Base-by-base conservation (phyloP, 208 protist genomes). In the Trypanosoma grayi region DNA sequence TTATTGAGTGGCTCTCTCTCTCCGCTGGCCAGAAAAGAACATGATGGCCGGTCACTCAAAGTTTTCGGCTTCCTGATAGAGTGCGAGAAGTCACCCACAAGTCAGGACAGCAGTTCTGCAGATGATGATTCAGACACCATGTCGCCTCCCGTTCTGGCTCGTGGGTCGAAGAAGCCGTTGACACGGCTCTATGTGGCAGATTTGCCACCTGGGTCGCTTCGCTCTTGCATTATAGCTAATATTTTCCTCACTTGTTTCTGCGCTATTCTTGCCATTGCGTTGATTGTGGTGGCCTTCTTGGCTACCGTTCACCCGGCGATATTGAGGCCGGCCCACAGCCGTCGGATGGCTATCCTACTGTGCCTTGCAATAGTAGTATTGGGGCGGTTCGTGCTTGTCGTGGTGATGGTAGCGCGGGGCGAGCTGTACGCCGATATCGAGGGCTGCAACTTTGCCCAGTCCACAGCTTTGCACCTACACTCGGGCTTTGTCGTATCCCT, bases 1-100 rank as follows among this genome's bases (percentile, higher is more conserved):
- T 64, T 82, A 9, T 33, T 84, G 24, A 80, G 69, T 28, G 82
- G 77, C 58, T 10, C 79, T 0, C 53, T 87, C 13, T 69, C 71
- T 14, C 81, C 81, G 1, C 55, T 87, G 18, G 66, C 68, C 7
- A 41, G 60, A 11, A 65, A 60, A 39, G 56, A 60, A 18, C 50
- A 66, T 27, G 52, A 55, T 34, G 60, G 52, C 8, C 57, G 57
- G 8, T 48, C 44, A 5, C 50, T 87, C 11, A 33, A n/a, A 18
- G 47, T 79, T 9, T 83, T 71, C 31, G 73, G 73, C 5, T 72
- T 87, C 18, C 30, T 60, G 1, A 8, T 87, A 2, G 40, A 70
- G 6, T 85, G 73, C 28, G 47, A 84, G 14, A 55, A 37, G 20
- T 55, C 75, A 27, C 53, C 54, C 34, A 20, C 8, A 25, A 57